Evolutionary conservation across 352 stramenopile genomes (phyloP).

Genomic region (Globisporangium viniferum): DNA sequence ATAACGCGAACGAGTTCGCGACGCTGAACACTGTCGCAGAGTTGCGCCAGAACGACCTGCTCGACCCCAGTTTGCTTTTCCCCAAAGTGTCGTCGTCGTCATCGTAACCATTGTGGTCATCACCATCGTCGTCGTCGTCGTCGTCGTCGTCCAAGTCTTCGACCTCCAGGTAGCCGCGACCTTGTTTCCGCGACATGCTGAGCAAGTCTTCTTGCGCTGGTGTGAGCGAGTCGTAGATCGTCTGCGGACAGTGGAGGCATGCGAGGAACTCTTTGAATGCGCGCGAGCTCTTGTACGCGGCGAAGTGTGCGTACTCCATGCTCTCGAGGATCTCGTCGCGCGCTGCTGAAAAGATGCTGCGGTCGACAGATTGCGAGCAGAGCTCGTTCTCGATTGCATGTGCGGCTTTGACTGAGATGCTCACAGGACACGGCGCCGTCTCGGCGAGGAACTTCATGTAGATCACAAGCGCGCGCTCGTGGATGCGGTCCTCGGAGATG

Average conservation of each 20-base stretch:
- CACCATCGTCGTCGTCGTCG: conserved; percentile 4
- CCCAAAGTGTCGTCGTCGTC: conserved; percentile 13
- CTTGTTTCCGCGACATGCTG: conserved; percentile 32
- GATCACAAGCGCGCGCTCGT: conserved; percentile 53
- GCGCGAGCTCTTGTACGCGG: conserved; percentile 37
- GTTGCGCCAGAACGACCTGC: conserved; percentile 16
- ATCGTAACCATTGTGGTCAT: conserved; percentile 13
- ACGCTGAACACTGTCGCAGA: conserved; percentile 26
- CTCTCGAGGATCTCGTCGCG: conserved; percentile 44
- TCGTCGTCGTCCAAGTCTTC: conserved; percentile 23
- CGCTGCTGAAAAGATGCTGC: conserved; percentile 37
- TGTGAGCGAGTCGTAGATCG: conserved; percentile 40
- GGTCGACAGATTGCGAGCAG: conserved; percentile 31
- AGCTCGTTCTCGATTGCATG: conserved; percentile 45
- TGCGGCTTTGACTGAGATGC: conserved; percentile 24
- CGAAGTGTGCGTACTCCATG: conserved; percentile 54
- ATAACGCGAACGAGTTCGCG: conserved; percentile 19
- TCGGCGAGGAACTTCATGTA: conserved; percentile 57
- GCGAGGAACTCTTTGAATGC: conserved; percentile 50
- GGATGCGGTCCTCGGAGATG: conserved; percentile 42
- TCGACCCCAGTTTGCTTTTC: conserved; percentile 11
- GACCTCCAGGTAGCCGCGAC: conserved; percentile 12
- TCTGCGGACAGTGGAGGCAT: conserved; percentile 39
- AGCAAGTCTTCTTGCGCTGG: conserved; percentile 30
- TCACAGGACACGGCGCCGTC: conserved; percentile 29